Percentiles rank a stretch among this genome's conserved stretches.
phyloP scores from a whole-genome alignment of 495 filamentous ascomycete species.

The Penicillium dipodomyicola region DNA sequence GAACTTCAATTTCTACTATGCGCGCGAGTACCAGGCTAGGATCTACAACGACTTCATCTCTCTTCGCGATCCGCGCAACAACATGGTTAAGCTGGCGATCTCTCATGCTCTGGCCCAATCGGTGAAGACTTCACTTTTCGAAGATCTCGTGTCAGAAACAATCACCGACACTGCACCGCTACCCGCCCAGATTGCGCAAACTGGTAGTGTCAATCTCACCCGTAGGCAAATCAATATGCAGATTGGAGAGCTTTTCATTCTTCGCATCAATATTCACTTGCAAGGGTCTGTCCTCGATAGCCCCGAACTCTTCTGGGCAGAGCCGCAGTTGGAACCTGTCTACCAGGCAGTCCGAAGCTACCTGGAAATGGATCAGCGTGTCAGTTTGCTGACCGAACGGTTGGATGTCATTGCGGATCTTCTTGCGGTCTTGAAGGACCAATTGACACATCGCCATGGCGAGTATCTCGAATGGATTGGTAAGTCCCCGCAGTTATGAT shows the following conservation, averaged over 20 bases:
- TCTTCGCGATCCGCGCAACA: slow-evolving; percentile 84
- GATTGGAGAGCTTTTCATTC: slow-evolving; percentile 94
- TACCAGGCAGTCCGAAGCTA: slow-evolving; percentile 94
- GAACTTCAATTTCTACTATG: slow-evolving; percentile 99
- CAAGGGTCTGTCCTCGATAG: slow-evolving; percentile 97
- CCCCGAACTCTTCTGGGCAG: slow-evolving; percentile 96
- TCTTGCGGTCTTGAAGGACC: slow-evolving; percentile 91
- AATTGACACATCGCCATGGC: slow-evolving; percentile 92
- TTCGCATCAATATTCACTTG: slow-evolving; percentile 95
- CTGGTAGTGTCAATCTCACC: slow-evolving; percentile 82
- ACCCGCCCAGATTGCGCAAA: slow-evolving; percentile 83
- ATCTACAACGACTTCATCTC: slow-evolving; percentile 99
- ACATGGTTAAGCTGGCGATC: slow-evolving; percentile 97
- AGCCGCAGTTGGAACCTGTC: slow-evolving; percentile 91
- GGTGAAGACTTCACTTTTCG: slow-evolving; percentile 95
- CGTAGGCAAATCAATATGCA: slow-evolving; percentile 94
- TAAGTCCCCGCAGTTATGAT: slow-evolving; percentile 40
- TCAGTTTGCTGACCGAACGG: slow-evolving; percentile 84
- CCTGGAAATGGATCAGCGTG: slow-evolving; percentile 95
- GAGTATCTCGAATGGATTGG: slow-evolving; percentile 96
- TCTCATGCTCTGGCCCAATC: slow-evolving; percentile 92
- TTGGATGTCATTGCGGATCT: slow-evolving; percentile 93
- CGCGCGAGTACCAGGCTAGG: slow-evolving; percentile 89
- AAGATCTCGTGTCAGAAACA: slow-evolving; percentile 90
- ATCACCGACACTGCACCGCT: slow-evolving; percentile 87